Evolutionary conservation across 352 stramenopile species (phyloP), one percentile per base, ranked within the genome.

Genomic region (Phytopythium oedochilum): DNA sequence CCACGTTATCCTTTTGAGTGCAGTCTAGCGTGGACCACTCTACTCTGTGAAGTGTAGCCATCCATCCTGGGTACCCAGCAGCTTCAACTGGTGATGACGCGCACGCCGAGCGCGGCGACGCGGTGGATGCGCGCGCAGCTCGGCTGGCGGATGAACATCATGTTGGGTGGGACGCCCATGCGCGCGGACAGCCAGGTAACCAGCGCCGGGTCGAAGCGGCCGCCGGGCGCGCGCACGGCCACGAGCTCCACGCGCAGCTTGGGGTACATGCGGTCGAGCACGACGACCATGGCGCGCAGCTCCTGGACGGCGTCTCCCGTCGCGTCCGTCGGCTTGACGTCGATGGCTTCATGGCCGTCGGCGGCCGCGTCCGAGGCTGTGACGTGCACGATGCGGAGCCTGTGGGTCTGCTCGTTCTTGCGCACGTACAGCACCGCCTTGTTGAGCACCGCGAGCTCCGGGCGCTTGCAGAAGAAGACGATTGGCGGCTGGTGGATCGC

Each of bases 401-500:
- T 94, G 70, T 96, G 84, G 29, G 90, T 97, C 59, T 97, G 86
- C 43, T 94, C 84, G 66, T 98, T 98, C 47, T 88, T 77, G 25
- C 83, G 83, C 40, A 98, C 90, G 61, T 98, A 98, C 4, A 97
- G 66, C 51, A 98, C 91, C 2, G 91, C 91, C 63, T 98, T 98
- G 71, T 98, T 98, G 35, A 97, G 66, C 35, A 97, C 56, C 34
- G 89, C 75, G 5, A 97, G 62, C 59, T 97, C 75, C 3, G 88
- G 79, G 4, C 71, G 58, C 71, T 98, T 98, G 68, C 78, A 73
- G 61, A 97, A 97, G 65, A 97, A 98, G 0, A 98, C 68, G 50
- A 97, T 95, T 1, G 89, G 88, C 25, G 84, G 73, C 14, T 88
- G 55, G 59, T 96, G 76, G 65, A 92, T 88, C 45, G 64, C 65